Conservation (phyloP, 1,284 basidiomycete genomes). For the Malassezia restricta region DNA sequence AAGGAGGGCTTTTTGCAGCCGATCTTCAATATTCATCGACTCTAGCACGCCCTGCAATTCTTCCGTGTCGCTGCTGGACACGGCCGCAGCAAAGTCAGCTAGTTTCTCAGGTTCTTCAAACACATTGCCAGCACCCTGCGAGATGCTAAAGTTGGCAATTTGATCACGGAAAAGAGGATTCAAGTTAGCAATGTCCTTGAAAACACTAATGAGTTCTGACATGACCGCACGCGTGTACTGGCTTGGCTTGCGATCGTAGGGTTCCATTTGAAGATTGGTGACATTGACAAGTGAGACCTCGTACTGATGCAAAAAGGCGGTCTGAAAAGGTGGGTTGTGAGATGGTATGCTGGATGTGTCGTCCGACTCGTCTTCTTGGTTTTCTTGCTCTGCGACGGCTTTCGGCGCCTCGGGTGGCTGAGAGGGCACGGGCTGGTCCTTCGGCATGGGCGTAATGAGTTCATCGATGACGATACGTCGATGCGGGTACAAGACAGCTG, state of each 20-base stretch:
- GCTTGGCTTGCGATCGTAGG: conserved; percentile 67
- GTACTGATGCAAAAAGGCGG: conserved; percentile 79
- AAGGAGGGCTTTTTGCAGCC: conserved; percentile 75
- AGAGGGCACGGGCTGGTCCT: not conserved
- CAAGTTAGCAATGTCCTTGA: conserved; percentile 95
- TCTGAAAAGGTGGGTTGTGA: conserved; percentile 56
- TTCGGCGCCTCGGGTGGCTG: not conserved
- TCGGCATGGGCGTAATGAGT: conserved; percentile 48
- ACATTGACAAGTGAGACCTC: conserved; percentile 82
- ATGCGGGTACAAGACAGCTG: conserved; percentile 89
- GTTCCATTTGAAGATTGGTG: conserved; percentile 63
- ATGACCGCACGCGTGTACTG: conserved; percentile 81
- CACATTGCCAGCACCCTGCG: conserved; percentile 87
- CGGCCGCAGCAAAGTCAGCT: conserved; percentile 93
- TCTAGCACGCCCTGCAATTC: conserved; percentile 92
- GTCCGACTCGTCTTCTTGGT: not conserved
- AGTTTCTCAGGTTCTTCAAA: conserved; percentile 98
- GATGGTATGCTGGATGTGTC: conserved; percentile 20
- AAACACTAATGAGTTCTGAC: conserved; percentile 89
- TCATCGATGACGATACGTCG: conserved; percentile 81
- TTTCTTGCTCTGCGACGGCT: not conserved
- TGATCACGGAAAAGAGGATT: conserved; percentile 97
- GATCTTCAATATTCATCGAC: conserved; percentile 70
- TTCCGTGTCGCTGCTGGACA: conserved; percentile 75
- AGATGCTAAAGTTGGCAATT: conserved; percentile 91